Percentiles rank a stretch among this genome's conserved stretches.
These are phyloP conservation scores for Rhizophagus clarus DNA, from an alignment of 192 early-diverging fungal genomes.

Conservation along the genomic window DNA sequence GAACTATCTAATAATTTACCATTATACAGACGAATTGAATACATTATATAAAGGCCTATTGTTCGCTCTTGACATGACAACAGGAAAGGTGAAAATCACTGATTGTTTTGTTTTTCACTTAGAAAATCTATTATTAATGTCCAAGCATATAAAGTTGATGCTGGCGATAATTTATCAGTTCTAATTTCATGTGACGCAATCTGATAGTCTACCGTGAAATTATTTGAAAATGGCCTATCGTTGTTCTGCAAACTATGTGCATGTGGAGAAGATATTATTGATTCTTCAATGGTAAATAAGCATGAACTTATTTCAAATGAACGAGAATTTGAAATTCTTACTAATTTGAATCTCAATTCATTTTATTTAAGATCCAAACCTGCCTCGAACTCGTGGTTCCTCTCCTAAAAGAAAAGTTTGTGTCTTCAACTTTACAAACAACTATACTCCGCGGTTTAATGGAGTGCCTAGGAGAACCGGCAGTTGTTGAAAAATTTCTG, in stretches of 20 bases:
- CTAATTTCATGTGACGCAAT: constrained; percentile 21
- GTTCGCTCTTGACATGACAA: constrained; percentile 26
- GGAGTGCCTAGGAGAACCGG: constrained; percentile 32
- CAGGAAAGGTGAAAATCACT: constrained; percentile 31
- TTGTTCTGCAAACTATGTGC: constrained; percentile 30
- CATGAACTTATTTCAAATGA: neutral
- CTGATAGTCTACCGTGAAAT: constrained; percentile 33
- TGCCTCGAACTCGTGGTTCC: constrained; percentile 6
- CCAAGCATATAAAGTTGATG: constrained; percentile 7
- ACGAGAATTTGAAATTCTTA: neutral
- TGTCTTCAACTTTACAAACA: constrained; percentile 23
- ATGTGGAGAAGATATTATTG: constrained; percentile 30
- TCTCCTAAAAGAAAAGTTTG: constrained; percentile 16
- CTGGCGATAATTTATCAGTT: constrained; percentile 19
- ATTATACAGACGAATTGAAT: constrained; percentile 23
- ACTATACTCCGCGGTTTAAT: constrained; percentile 25
- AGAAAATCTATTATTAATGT: constrained; percentile 1
- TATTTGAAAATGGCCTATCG: constrained; percentile 27
- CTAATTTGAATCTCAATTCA: neutral
- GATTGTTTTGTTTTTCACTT: constrained; percentile 20
- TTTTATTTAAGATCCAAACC: neutral
- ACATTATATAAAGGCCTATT: constrained; percentile 4
- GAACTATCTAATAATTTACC: neutral
- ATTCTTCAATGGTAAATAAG: constrained; percentile 25
- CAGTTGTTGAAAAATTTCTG: constrained; percentile 29